phyloP scores from a whole-genome alignment of 352 stramenopile genomes.

The Phytophthora nicotianae region DNA sequence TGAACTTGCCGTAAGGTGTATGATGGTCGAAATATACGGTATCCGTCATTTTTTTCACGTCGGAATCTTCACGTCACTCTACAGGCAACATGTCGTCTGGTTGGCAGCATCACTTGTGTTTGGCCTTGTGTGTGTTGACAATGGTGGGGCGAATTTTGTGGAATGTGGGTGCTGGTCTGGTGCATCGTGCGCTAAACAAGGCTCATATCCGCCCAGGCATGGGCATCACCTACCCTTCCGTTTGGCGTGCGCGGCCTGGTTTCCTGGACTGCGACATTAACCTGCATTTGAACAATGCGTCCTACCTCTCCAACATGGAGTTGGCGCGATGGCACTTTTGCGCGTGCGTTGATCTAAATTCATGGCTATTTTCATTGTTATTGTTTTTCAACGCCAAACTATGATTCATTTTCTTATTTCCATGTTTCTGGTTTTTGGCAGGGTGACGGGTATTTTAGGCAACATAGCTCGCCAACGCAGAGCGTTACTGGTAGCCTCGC shows the following conservation, averaged over 20 bases:
- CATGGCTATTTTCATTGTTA: background rate
- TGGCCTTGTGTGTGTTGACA: too few relatives aligned
- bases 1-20: slow-evolving; percentile 26
- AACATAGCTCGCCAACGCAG: slow-evolving; percentile 55
- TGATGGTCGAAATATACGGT: background rate
- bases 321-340: slow-evolving; percentile 84
- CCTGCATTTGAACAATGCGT: slow-evolving; percentile 85
- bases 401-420: slow-evolving; percentile 8
- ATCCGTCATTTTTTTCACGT: slow-evolving; percentile 24
- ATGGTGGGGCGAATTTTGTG: slow-evolving; percentile 82
- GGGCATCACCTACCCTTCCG: slow-evolving; percentile 67
- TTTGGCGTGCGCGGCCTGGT: slow-evolving; percentile 72
- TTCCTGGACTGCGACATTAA: slow-evolving; percentile 87
- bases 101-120: too few relatives aligned
- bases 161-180: slow-evolving; percentile 69
- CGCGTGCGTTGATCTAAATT: slow-evolving; percentile 54
- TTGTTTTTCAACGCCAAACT: background rate
- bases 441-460: slow-evolving; percentile 53
- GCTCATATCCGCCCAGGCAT: slow-evolving; percentile 54
- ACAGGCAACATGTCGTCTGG: too few relatives aligned
- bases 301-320: slow-evolving; percentile 84
- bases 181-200: slow-evolving; percentile 68
- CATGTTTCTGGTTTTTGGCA: slow-evolving; percentile 15
- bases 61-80: slow-evolving; percentile 4
- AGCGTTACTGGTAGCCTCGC: slow-evolving; percentile 64